Conservation (phyloP, 2,329 filamentous ascomycete genomes). For the Cladorrhinum sp. region DNA sequence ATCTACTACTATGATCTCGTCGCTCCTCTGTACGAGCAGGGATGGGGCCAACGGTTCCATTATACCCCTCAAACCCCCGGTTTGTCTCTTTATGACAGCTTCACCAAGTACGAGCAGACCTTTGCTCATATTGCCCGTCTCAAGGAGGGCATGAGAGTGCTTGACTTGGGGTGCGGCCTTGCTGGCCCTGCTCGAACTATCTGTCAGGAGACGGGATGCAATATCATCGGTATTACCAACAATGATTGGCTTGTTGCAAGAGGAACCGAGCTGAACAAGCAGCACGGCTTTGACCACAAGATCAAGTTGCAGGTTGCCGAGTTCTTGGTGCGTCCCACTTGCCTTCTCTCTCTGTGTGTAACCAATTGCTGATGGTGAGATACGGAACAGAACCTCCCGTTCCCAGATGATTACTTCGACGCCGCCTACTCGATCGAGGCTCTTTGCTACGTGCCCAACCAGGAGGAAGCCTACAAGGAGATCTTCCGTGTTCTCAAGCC, state of each 20-base stretch:
- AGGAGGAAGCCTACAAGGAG: conserved; percentile 70
- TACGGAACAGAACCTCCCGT: conserved; percentile 63
- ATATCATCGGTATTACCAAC: conserved; percentile 72
- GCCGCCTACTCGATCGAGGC: conserved; percentile 77
- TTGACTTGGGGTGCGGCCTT: conserved; percentile 76
- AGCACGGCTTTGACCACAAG: conserved; percentile 63
- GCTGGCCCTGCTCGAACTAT: conserved; percentile 74
- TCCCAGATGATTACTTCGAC: conserved; percentile 69
- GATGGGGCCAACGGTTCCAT: conserved; percentile 71
- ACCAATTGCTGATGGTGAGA: background rate
- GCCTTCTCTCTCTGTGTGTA: background rate
- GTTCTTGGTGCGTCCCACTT: conserved; percentile 44
- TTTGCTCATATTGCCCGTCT: conserved; percentile 68
- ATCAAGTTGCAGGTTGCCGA: conserved; percentile 69
- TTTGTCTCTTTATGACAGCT: conserved; percentile 68
- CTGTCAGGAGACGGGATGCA: conserved; percentile 66
- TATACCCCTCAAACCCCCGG: conserved; percentile 72
- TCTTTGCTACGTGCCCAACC: conserved; percentile 69
- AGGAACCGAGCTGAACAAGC: conserved; percentile 62
- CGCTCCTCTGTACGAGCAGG: conserved; percentile 72
- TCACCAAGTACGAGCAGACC: conserved; percentile 76
- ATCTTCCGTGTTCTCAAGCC: conserved; percentile 74
- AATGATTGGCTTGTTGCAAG: conserved; percentile 79
- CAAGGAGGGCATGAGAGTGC: conserved; percentile 61
- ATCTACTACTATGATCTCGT: conserved; percentile 66